phyloP scores from a whole-genome alignment of 352 stramenopile species.

The Pythium monospermum region DNA sequence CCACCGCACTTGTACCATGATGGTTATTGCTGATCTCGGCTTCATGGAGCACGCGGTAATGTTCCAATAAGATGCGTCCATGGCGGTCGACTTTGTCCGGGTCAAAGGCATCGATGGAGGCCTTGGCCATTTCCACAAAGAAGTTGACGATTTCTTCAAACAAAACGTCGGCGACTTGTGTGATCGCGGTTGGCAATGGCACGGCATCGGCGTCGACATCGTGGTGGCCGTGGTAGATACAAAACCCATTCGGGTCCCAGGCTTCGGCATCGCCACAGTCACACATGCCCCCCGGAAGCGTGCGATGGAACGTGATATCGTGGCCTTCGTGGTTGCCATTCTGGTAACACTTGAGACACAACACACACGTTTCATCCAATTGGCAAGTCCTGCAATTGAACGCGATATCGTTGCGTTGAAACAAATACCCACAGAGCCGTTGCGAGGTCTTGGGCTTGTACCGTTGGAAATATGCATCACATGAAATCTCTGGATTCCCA shows the following conservation, averaged over 20 bases:
- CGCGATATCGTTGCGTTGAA: conserved; percentile 95
- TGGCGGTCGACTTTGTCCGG: conserved; percentile 44
- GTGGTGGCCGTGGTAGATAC: conserved; percentile 77
- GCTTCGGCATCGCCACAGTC: conserved; percentile 98
- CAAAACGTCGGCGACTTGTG: conserved; percentile 51
- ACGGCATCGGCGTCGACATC: conserved; percentile 15
- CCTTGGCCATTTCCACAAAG: conserved; percentile 66
- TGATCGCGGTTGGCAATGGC: conserved; percentile 34
- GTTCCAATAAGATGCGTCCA: conserved; percentile 36
- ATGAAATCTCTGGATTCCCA: conserved; percentile 19
- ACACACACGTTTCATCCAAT: conserved; percentile 95
- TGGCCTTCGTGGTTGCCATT: conserved; percentile 93
- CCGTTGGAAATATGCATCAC: conserved; percentile 51
- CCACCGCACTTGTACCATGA: too few species aligned
- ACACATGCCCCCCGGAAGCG: conserved; percentile 87
- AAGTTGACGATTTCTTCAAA: conserved; percentile 72
- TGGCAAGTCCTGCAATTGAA: conserved; percentile 99
- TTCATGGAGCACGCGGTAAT: conserved; percentile 23
- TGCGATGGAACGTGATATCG: conserved; percentile 87
- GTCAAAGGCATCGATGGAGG: conserved; percentile 70
- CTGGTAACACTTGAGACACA: conserved; percentile 96
- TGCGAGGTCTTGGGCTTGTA: conserved; percentile 56
- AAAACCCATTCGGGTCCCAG: conserved; percentile 94
- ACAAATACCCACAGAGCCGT: conserved; percentile 93
- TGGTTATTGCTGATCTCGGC: conserved; percentile 7